Evolutionary conservation across 805 yeast genomes (phyloP).

Genomic region (Saccharomycopsis sp.): DNA sequence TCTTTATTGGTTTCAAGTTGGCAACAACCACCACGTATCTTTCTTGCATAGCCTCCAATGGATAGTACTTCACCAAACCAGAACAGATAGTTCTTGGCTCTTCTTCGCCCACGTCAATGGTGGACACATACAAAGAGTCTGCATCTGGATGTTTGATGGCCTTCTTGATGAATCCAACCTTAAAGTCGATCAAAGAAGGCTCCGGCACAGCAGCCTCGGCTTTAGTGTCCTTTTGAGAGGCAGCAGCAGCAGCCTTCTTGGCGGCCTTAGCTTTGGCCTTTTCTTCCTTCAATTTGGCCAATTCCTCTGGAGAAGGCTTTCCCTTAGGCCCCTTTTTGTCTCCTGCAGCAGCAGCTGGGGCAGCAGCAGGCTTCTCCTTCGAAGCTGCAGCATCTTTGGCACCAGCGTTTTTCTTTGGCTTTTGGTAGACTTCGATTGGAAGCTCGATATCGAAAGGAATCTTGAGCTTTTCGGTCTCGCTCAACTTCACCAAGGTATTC

Average conservation of each 20-base stretch:
- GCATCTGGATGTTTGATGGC: conserved; percentile 98
- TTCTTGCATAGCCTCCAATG: conserved; percentile 93
- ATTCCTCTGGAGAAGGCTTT: conserved; percentile 26
- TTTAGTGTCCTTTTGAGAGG: conserved; percentile 37
- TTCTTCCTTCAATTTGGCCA: conserved; percentile 29
- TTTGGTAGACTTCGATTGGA: conserved; percentile 67
- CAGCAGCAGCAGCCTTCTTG: conserved; percentile 49
- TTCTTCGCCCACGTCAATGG: conserved; percentile 92
- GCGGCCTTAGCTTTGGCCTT: conserved; percentile 30
- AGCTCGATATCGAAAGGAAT: conserved; percentile 56
- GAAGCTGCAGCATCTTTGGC: conserved; percentile 24
- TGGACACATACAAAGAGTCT: conserved; percentile 90
- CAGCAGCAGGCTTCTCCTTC: conserved; percentile 24
- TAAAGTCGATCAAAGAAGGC: conserved; percentile 84
- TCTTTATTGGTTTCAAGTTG: conserved; percentile 93
- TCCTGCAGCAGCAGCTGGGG: conserved; percentile 19
- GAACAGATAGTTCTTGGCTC: conserved; percentile 95
- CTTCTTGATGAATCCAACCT: conserved; percentile 95
- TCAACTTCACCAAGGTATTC: conserved; percentile 41
- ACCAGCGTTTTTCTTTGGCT: conserved; percentile 36
- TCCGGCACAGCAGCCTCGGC: conserved; percentile 53
- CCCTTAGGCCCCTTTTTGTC: conserved; percentile 18
- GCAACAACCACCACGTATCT: conserved; percentile 88
- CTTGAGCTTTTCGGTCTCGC: conserved; percentile 44
- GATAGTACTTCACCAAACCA: conserved; percentile 84